Conservation (phyloP, 805 yeast species). For the Cyberlindnera saturnus region DNA sequence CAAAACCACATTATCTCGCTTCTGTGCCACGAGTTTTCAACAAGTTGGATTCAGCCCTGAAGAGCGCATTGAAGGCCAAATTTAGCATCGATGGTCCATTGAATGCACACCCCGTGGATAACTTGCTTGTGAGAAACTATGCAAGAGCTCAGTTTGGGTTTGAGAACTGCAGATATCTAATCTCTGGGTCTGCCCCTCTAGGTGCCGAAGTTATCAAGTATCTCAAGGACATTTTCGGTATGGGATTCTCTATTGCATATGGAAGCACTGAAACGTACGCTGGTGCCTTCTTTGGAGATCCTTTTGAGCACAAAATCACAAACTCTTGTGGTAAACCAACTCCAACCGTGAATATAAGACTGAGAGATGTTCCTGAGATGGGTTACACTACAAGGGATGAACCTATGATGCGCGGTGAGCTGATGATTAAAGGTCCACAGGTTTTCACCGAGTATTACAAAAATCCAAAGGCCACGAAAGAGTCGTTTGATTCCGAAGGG, state of each 20-base stretch:
- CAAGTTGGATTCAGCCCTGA: slow-evolving; percentile 36
- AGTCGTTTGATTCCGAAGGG: slow-evolving; percentile 48
- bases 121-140: slow-evolving; percentile 19
- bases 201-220: slow-evolving; percentile 53
- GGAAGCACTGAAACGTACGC: slow-evolving; percentile 70
- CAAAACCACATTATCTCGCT: slow-evolving; percentile 45
- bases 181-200: slow-evolving; percentile 67
- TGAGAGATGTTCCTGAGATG: slow-evolving; percentile 59
- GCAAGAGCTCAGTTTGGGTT: slow-evolving; percentile 40
- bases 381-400: slow-evolving; percentile 35
- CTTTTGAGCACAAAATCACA: slow-evolving; percentile 33
- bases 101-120: neutral
- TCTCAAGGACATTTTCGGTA: slow-evolving; percentile 48
- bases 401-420: slow-evolving; percentile 48
- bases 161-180: slow-evolving; percentile 30
- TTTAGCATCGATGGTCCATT: slow-evolving; percentile 2
- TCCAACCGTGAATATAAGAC: slow-evolving; percentile 45
- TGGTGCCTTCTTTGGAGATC: slow-evolving; percentile 39
- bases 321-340: slow-evolving; percentile 54
- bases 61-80: neutral
- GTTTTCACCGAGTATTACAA: slow-evolving; percentile 50
- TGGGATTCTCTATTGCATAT: slow-evolving; percentile 49
- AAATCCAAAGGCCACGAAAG: slow-evolving; percentile 45
- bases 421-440: slow-evolving; percentile 59
- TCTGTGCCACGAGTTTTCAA: slow-evolving; percentile 61